Conservation (phyloP, 805 yeast genomes). For the Metschnikowia gruessii region DNA sequence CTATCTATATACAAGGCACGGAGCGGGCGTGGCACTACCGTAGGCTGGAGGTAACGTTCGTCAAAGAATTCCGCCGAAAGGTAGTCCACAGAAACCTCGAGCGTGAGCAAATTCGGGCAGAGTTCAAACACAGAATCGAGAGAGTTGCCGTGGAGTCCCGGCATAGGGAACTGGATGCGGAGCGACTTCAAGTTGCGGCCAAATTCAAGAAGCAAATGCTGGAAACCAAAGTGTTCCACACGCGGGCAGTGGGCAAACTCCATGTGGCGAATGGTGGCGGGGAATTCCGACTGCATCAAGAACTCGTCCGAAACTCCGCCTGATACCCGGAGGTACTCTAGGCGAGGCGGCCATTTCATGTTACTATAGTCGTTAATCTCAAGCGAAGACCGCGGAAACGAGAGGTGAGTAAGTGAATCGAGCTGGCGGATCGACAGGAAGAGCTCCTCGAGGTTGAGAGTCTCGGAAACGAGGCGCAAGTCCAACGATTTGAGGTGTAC, state of each 20-base stretch:
- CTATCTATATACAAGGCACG: constrained; percentile 68
- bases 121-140: constrained; percentile 69
- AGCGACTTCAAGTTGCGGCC: constrained; percentile 66
- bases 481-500: constrained; percentile 62
- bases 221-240: constrained; percentile 62
- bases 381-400: constrained; percentile 87
- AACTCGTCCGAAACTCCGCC: constrained; percentile 90
- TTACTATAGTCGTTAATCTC: constrained; percentile 56
- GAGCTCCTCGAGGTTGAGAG: constrained; percentile 76
- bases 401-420: constrained; percentile 62
- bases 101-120: constrained; percentile 67
- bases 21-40: constrained; percentile 45
- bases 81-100: constrained; percentile 81
- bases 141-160: constrained; percentile 63
- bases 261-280: constrained; percentile 62
- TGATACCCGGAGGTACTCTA: constrained; percentile 70
- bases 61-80: constrained; percentile 45
- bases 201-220: constrained; percentile 54
- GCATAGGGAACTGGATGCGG: constrained; percentile 85
- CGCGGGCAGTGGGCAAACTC: constrained; percentile 88
- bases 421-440: constrained; percentile 69
- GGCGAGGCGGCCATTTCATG: constrained; percentile 72
- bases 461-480: constrained; percentile 83
- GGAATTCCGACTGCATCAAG: constrained; percentile 66
- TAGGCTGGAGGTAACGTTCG: constrained; percentile 28